Base-by-base conservation (phyloP, 2,329 filamentous ascomycete species). In the Colletotrichum cereale region DNA sequence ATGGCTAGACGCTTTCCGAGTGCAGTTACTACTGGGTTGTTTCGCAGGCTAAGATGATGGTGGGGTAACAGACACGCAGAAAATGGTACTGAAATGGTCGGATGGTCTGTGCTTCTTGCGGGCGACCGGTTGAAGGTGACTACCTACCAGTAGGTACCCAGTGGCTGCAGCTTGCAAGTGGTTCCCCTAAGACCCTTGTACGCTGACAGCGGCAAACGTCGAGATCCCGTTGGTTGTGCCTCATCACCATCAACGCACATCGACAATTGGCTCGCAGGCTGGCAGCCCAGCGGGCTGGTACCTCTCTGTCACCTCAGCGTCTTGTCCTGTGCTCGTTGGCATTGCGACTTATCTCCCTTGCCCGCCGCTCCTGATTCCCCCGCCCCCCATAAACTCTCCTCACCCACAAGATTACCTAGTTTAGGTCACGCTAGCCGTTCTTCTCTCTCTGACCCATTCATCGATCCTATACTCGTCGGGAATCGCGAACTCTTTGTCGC, bases 131-230 rank as follows among this genome's bases (percentile, higher is more conserved):
- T n/a, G n/a, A n/a, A n/a, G n/a, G n/a, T n/a, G n/a, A n/a, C n/a
- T n/a, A n/a, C n/a, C n/a, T n/a, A n/a, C n/a, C n/a, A n/a, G n/a
- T n/a, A n/a, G n/a, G n/a, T n/a, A n/a, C n/a, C n/a, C n/a, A n/a
- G n/a, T n/a, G 10, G 38, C 38, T 40, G 38, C 38, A 40, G 38
- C 38, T 40, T 40, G 38, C 38, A 5, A 16, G 38, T 16, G 12
- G 38, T 40, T 16, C 12, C 12, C 38, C 14, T 14, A 38, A 38
- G 38, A 5, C 38, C 12, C 38, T 40, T 44, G 56, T 10, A 14
- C 36, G 7, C 36, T 7, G 56, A 10, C 29, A 66, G 62, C 63
- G 63, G 63, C 42, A 66, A 66, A 66, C 42, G 53, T 58, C 63
- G 63, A 16, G 5, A 21, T 66, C 63, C 53, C 31, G 63, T 66